These are phyloP conservation scores for Lactifluus subvellereus DNA, from an alignment of 768 basidiomycete species.

Conservation along the genomic window DNA sequence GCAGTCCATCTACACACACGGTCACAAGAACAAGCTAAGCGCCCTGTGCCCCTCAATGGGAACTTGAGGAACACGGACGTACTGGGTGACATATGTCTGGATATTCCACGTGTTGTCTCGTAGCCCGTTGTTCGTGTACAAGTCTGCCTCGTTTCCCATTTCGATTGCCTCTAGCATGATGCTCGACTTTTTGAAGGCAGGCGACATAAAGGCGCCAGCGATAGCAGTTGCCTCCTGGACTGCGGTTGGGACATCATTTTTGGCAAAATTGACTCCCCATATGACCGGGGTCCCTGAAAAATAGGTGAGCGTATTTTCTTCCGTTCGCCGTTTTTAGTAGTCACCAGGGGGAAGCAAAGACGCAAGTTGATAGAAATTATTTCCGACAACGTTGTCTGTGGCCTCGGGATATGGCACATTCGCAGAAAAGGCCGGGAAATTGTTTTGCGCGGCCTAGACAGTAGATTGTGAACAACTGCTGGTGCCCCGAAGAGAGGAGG, in stretches of 20 bases:
- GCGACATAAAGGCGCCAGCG: slow-evolving; percentile 41
- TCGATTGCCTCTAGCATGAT: slow-evolving; percentile 54
- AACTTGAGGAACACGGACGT: slow-evolving; percentile 23
- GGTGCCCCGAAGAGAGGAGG: not conserved
- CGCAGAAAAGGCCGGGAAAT: slow-evolving; percentile 44
- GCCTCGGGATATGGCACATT: slow-evolving; percentile 65
- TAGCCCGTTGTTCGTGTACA: slow-evolving; percentile 44
- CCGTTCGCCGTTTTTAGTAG: not conserved
- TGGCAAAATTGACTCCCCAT: slow-evolving; percentile 65
- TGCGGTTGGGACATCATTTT: slow-evolving; percentile 32
- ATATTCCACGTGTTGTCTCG: slow-evolving; percentile 38
- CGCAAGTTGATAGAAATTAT: slow-evolving; percentile 49
- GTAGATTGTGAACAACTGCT: not conserved
- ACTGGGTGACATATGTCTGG: slow-evolving; percentile 47
- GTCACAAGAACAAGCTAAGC: not conserved
- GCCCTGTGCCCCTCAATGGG: not conserved
- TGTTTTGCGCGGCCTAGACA: slow-evolving; percentile 40
- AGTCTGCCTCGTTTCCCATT: slow-evolving; percentile 57
- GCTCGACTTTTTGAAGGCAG: slow-evolving; percentile 35
- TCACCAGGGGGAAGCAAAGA: slow-evolving; percentile 47
- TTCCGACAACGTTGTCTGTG: slow-evolving; percentile 50
- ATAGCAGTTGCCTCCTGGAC: slow-evolving; percentile 46
- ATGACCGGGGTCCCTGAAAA: slow-evolving; percentile 51
- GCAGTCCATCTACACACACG: slow-evolving; percentile 43
- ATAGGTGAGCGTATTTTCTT: not conserved